Base-by-base conservation (phyloP, 2,329 filamentous ascomycete genomes). In the Myrmaecium sp. region DNA sequence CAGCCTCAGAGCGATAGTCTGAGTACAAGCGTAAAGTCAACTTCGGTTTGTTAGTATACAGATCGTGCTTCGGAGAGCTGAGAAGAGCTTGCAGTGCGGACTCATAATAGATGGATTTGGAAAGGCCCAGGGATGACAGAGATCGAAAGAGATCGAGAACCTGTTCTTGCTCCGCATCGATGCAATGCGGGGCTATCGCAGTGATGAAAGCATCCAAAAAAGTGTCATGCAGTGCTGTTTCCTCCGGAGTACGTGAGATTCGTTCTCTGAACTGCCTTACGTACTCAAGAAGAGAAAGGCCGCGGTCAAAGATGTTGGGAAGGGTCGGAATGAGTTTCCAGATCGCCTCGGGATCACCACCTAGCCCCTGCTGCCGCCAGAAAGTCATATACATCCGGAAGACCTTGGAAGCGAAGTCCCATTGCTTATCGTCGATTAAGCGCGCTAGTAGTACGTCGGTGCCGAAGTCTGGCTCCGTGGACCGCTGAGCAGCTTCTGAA, bases 391-490 rank as follows among this genome's bases (percentile, higher is more conserved):
- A 44, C 2, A 29, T 26, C 10, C 32, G 33, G 25, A 41, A 46
- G 3, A 51, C 37, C 20, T 39, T 41, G 4, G 51, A 18, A 14
- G 38, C 40, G 9, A 50, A 37, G 17, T 49, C 44, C 51, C 51
- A 55, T 19, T 51, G 42, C 15, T 46, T 38, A 18, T 46, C 40
- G 7, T 35, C 27, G 6, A 53, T 38, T 5, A 40, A 41, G 4
- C 39, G 41, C 11, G 33, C 37, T 9, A 53, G 32, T 9, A 52
- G 24, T 40, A 38, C 26, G 26, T 45, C 40, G 5, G 42, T 45
- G 10, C 48, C 48, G 19, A 44, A 30, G 17, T 38, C 29, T n/a
- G 29, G 28, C 6, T 26, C 24, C 7, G 30, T 14, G 8, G 30
- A 25, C 13, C 28, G 27, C 16, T 23, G 9, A 7, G 30, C 36